Evolutionary conservation across 345 rosid species (phyloP), one percentile per base, ranked within the genome.

Genomic region (Psidium friedrichsthalianum): DNA sequence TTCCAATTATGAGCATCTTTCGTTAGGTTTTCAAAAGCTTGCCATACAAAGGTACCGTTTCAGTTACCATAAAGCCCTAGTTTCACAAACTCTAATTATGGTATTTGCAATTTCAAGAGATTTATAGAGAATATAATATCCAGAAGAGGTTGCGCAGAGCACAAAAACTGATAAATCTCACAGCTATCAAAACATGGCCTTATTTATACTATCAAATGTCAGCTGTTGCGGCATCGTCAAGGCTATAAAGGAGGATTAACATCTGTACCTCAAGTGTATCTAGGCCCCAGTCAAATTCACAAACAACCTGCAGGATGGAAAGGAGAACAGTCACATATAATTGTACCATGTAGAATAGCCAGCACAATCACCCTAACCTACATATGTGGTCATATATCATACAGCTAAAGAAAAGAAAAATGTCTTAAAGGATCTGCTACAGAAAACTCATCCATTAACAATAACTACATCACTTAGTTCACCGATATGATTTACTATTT

Each of bases 261-360:
- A 13, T 85, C 54, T 88, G 84, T 89, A 98, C 99, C 94, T 98
- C 94, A 86, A 94, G 89, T 82, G 95, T 96, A 76, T 98, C 99
- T 42, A 94, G 29, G 84, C 92, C 96, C 99, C 99, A 98, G 90
- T 98, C 99, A 88, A 94, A 98, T 85, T 95, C 98, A 84, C 99
- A 94, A 21, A 98, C 90, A 87, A 96, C 92, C 99, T 98, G 95
- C 92, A 94, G 82, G 86, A 44, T 78, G 44, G 80, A 83, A 89
- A 86, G 52, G 53, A 64, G n/a, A 85, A 52, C 56, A 16, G 61
- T 90, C 85, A 91, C 53, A 64, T 58, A 51, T 51, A 27, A 51
- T 20, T 29, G 7, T 58, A 69, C 25, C 80, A 69, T 18, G 80
- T 25, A 69, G 47, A 69, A 69, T 69, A 1, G 47, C 22, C 80